Evolutionary conservation across 192 early-diverging fungal species (phyloP), one percentile per base, ranked within the genome.

Genomic region (Mortierella alpina): DNA sequence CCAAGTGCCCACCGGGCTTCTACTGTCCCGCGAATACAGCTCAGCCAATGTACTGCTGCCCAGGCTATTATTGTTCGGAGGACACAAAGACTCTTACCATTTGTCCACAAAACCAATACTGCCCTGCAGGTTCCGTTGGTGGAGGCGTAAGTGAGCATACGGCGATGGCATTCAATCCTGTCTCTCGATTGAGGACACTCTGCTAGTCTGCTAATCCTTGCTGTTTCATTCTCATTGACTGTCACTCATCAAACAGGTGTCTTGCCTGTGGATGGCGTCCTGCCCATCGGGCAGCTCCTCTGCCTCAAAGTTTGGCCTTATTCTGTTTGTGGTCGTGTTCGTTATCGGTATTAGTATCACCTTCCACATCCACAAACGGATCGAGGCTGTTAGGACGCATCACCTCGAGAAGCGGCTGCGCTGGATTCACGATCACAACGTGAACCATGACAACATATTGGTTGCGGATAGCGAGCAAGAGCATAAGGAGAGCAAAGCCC

Each of bases 11-110:
- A 48, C 75, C 75, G 72, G 86, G 88, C 0, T 89, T 88, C 82
- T 82, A 81, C 48, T 88, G 88, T 72, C 86, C 88, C n/a, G 51
- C 66, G 0, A 84, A 88, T 55, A 81, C 87, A 23, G 81, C 83
- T 49, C 83, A 91, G 62, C 91, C 92, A 17, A 61, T 84, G 57
- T 89, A 90, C 63, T 93, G 92, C 64, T 88, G 86, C 54, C 44
- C 75, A 6, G 89, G 90, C 17, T 90, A 84, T 69, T 88, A 85
- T 55, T 91, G 91, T 73, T 85, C 85, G 12, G 66, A 57, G 41
- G 82, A 86, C 17, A 79, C 85, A 7, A 80, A 64, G 39, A 70
- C 75, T 2, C 66, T 89, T 17, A 59, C 61, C 12, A n/a, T 81
- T 18, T 92, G 91, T 62, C 89, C 90, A 1, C 46, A 68, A 7